Conservation (phyloP, 2,329 filamentous ascomycete species). For the Xylaria sp. region DNA sequence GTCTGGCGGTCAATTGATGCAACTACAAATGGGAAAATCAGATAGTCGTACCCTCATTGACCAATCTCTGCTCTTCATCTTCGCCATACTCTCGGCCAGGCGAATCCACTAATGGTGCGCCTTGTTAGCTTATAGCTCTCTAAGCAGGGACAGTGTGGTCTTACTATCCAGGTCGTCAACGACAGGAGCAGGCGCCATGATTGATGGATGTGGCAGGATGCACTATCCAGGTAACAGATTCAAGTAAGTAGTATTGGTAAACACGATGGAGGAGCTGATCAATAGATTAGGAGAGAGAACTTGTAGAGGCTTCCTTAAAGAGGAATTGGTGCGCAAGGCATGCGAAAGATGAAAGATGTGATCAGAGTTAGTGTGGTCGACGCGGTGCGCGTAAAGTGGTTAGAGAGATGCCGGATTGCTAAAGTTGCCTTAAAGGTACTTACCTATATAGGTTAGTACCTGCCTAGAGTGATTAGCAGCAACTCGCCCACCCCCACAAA, state of each 20-base stretch:
- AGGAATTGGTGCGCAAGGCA: conserved; percentile 6
- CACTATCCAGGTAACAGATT: not conserved
- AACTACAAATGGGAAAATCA: not conserved
- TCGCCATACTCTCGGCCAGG: conserved; percentile 73
- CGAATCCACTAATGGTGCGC: conserved; percentile 55
- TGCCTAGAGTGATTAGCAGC: not conserved
- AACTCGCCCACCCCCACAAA: not conserved
- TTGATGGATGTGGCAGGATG: conserved; percentile 44
- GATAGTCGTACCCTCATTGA: conserved; percentile 81
- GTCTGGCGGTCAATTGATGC: conserved; percentile 28
- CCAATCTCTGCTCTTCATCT: conserved; percentile 82
- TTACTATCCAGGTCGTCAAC: conserved; percentile 63
- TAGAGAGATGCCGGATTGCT: too few relatives aligned
- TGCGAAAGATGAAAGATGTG: conserved; percentile 8
- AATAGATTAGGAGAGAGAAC: not conserved
- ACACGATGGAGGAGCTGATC: not conserved
- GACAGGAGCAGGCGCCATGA: conserved; percentile 60
- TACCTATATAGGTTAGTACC: too few relatives aligned
- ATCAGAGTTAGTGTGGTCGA: not conserved
- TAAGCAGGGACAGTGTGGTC: conserved; percentile 35
- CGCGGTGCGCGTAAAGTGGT: conserved; percentile 19
- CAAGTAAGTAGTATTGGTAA: not conserved
- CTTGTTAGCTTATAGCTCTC: conserved; percentile 34
- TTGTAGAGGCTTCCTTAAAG: not conserved
- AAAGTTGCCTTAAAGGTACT: too few relatives aligned